These are phyloP conservation scores for Trichomonas vaginalis DNA, from an alignment of 208 protist species.

Conservation along the genomic window DNA sequence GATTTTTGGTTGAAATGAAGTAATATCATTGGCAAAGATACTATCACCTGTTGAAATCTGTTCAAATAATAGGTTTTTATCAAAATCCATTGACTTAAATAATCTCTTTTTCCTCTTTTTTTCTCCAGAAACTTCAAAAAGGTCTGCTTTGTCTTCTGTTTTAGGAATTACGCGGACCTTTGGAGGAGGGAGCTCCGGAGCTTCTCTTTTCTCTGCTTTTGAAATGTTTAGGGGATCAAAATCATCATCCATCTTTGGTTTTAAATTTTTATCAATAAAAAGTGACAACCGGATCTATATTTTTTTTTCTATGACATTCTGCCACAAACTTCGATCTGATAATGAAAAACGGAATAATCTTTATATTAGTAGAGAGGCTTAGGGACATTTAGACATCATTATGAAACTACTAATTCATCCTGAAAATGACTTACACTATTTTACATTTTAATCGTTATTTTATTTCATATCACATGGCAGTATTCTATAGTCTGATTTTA, in stretches of 20 bases:
- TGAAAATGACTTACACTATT: background rate
- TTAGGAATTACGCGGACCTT: background rate
- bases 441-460: background rate
- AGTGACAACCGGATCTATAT: background rate
- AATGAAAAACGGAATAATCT: background rate
- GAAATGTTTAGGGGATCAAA: background rate
- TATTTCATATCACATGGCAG: background rate
- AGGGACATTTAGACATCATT: background rate
- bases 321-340: background rate
- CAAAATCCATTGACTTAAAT: background rate
- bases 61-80: background rate
- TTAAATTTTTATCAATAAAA: background rate
- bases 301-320: background rate
- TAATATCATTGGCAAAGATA: background rate
- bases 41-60: background rate
- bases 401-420: background rate
- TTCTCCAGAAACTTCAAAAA: background rate
- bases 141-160: background rate
- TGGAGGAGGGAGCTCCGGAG: background rate
- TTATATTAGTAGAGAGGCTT: background rate
- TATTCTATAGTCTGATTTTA: background rate
- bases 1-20: background rate
- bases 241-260: background rate
- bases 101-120: background rate
- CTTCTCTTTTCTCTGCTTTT: background rate